Evolutionary conservation across 805 yeast species (phyloP).

Genomic region (Kluyveromyces nonfermentans): DNA sequence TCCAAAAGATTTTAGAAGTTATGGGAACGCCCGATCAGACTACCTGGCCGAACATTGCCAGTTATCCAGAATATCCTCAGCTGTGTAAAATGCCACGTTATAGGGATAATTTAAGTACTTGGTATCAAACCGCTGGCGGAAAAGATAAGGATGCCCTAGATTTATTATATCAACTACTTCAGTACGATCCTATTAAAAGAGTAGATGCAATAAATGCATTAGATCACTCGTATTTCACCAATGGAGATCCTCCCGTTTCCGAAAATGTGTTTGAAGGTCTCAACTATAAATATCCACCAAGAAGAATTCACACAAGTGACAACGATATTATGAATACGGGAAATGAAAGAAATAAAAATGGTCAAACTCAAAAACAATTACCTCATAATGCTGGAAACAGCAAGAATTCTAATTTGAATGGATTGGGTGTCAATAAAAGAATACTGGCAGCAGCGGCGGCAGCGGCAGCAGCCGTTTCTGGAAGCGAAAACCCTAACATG

Average conservation of each 20-base stretch:
- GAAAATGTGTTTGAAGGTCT: conserved; percentile 76
- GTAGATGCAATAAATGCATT: conserved; percentile 72
- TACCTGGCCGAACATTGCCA: conserved; percentile 70
- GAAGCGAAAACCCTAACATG: conserved; percentile 12
- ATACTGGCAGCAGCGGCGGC: conserved; percentile 32
- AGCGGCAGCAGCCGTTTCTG: conserved; percentile 31
- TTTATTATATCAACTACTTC: conserved; percentile 53
- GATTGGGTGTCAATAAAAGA: conserved; percentile 28
- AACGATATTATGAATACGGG: conserved; percentile 50
- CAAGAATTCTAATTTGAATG: conserved; percentile 21
- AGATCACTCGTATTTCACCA: conserved; percentile 62
- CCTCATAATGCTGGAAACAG: conserved; percentile 10
- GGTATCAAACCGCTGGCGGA: conserved; percentile 84
- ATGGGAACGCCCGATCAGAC: conserved; percentile 76
- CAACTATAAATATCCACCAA: conserved; percentile 65
- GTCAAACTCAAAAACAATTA: conserved; percentile 12
- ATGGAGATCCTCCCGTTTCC: conserved; percentile 54
- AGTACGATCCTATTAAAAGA: conserved; percentile 75
- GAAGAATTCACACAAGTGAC: conserved; percentile 83
- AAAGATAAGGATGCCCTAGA: conserved; percentile 58
- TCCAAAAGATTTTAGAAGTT: conserved; percentile 85
- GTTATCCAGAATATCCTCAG: conserved; percentile 75
- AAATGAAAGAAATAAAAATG: conserved; percentile 13
- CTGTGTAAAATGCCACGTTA: conserved; percentile 53
- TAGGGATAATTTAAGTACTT: conserved; percentile 51